A percentile compares a stretch with the other conserved stretches of the same genome.
Conservation (phyloP, 495 filamentous ascomycete genomes). For the Trichocladium uniseriatum region DNA sequence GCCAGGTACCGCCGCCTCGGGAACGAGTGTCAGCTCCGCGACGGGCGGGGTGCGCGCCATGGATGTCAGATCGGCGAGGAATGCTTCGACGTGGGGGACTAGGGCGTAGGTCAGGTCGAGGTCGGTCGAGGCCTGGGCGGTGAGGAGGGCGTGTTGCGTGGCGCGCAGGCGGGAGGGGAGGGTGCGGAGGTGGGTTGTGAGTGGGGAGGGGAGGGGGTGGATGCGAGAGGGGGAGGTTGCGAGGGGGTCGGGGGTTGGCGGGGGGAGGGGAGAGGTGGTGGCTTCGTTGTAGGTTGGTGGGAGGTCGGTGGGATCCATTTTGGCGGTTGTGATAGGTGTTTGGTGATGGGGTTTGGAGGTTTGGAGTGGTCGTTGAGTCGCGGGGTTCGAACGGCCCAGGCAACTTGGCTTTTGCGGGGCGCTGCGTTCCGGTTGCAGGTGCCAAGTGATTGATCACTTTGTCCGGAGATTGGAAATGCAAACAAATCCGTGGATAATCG, state of each 20-base stretch:
- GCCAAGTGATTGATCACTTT: no score
- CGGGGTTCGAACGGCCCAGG: no score
- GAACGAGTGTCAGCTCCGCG: slow-evolving; percentile 35
- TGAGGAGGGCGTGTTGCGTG: slow-evolving; percentile 22
- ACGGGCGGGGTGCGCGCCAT: not conserved
- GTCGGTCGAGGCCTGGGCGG: slow-evolving; percentile 24
- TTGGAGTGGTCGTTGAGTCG: no score
- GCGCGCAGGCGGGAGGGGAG: slow-evolving; percentile 31
- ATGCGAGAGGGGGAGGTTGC: slow-evolving; percentile 13
- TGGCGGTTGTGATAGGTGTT: no score
- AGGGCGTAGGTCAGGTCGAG: slow-evolving; percentile 28
- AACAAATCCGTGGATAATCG: no score
- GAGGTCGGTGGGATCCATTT: no score
- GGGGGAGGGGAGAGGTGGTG: not conserved
- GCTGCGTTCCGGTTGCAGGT: no score
- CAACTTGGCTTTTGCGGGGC: no score
- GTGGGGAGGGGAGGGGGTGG: slow-evolving; percentile 22
- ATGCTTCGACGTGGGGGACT: slow-evolving; percentile 30
- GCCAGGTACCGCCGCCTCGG: slow-evolving; percentile 28
- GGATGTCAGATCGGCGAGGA: slow-evolving; percentile 26
- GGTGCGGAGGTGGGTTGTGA: slow-evolving; percentile 31
- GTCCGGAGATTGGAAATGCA: no score
- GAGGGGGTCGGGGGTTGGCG: not conserved
- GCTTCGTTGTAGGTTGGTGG: no score
- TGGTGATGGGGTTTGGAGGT: no score